Conservation (phyloP, 2,329 filamentous ascomycete genomes). For the Sphaerulina populicola region DNA sequence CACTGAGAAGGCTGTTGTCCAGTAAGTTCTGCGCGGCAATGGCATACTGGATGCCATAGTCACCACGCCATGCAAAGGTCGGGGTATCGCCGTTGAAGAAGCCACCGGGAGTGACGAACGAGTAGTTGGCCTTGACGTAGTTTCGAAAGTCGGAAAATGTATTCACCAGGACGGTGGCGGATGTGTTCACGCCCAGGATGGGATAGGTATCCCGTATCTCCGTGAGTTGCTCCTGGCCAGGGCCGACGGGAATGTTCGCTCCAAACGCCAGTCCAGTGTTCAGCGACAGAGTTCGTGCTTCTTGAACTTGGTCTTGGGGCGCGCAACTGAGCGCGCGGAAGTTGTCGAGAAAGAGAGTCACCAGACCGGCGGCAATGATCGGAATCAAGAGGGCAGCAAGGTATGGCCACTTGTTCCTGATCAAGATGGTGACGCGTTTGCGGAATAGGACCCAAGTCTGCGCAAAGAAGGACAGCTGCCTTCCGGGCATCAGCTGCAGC, state of each 20-base stretch:
- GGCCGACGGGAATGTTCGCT: slow-evolving; percentile 36
- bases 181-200: slow-evolving; percentile 13
- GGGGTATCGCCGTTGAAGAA: slow-evolving; percentile 62
- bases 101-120: slow-evolving; percentile 65
- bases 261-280: slow-evolving; percentile 9
- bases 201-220: slow-evolving; percentile 23
- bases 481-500: slow-evolving; percentile 55
- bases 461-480: slow-evolving; percentile 57
- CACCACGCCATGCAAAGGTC: slow-evolving; percentile 63
- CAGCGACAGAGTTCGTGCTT: slow-evolving; percentile 18
- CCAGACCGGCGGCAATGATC: slow-evolving; percentile 68
- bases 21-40: slow-evolving; percentile 84
- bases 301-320: slow-evolving; percentile 31
- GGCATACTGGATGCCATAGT: slow-evolving; percentile 54
- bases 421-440: slow-evolving; percentile 70
- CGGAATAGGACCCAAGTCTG: slow-evolving; percentile 68
- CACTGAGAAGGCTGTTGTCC: slow-evolving; percentile 64
- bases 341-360: slow-evolving; percentile 62
- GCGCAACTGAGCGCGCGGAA: slow-evolving; percentile 46
- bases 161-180: slow-evolving; percentile 48
- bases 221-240: slow-evolving; percentile 29
- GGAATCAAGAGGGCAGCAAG: slow-evolving; percentile 67
- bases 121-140: slow-evolving; percentile 55
- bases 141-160: slow-evolving; percentile 60
- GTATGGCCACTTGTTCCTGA: slow-evolving; percentile 70